Percentiles rank a stretch among this genome's conserved stretches.
Conservation (phyloP, 2,329 filamentous ascomycete genomes). For the Claviceps arundinis region DNA sequence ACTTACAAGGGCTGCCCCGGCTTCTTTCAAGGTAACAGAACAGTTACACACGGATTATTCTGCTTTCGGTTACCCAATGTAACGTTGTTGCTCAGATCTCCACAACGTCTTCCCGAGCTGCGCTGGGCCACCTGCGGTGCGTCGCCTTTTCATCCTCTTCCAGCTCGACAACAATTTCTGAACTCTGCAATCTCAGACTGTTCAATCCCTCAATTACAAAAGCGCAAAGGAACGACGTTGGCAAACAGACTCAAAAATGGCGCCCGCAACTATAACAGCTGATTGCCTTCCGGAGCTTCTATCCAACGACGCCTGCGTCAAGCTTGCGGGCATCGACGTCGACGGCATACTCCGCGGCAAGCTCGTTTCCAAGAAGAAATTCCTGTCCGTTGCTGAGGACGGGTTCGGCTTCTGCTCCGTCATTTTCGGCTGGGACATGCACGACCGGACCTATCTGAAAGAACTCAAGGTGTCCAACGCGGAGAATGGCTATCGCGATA, state of each 20-base stretch:
- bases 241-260: neutral
- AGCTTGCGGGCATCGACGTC: slow-evolving; percentile 76
- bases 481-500: slow-evolving; percentile 77
- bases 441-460: slow-evolving; percentile 76
- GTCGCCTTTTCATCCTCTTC: no score
- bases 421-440: slow-evolving; percentile 95
- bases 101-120: no score
- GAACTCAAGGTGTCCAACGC: slow-evolving; percentile 82
- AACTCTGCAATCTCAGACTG: neutral
- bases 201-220: neutral
- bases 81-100: no score
- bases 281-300: slow-evolving; percentile 55
- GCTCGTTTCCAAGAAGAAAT: slow-evolving; percentile 85
- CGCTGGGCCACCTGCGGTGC: no score
- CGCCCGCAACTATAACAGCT: slow-evolving; percentile 34
- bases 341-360: slow-evolving; percentile 83
- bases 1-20: no score
- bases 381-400: slow-evolving; percentile 63
- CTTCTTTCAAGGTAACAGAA: no score
- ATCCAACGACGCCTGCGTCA: slow-evolving; percentile 62
- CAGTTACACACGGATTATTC: no score
- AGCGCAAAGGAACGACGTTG: neutral
- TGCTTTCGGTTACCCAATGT: no score
- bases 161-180: neutral
- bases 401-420: slow-evolving; percentile 93